Evolutionary conservation across 768 basidiomycete species (phyloP).

Genomic region (Lactarius quietus): DNA sequence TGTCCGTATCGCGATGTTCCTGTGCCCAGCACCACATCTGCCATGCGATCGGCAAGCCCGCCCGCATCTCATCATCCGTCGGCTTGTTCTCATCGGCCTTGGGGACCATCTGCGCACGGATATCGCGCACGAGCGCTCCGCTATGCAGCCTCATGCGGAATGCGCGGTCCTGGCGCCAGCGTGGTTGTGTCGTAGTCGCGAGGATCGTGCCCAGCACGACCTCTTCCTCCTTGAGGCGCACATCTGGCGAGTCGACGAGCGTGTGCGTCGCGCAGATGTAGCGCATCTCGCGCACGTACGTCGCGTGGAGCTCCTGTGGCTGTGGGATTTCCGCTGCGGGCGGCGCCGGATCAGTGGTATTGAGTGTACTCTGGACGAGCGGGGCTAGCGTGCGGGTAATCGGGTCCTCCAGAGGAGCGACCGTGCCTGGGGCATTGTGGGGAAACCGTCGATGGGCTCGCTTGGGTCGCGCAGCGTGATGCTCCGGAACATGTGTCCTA

Average conservation of each 20-base stretch:
- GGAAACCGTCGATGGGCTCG: conserved; percentile 22
- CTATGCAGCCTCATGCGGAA: conserved; percentile 62
- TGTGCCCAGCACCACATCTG: conserved; percentile 58
- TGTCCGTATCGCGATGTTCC: conserved; percentile 30
- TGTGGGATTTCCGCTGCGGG: neutral
- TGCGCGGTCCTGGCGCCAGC: conserved; percentile 56
- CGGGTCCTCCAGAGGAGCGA: neutral
- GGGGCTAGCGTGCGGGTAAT: conserved; percentile 12
- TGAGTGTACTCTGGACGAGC: neutral
- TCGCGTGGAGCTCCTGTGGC: conserved; percentile 37
- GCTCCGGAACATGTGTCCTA: conserved; percentile 67
- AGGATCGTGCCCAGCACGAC: conserved; percentile 72
- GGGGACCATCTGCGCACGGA: conserved; percentile 38
- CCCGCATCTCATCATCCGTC: conserved; percentile 29
- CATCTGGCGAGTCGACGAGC: conserved; percentile 52
- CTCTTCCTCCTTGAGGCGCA: conserved; percentile 65
- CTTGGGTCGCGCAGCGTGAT: conserved; percentile 46
- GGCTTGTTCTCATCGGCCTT: neutral
- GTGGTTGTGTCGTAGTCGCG: conserved; percentile 59
- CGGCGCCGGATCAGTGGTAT: neutral
- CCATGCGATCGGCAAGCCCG: conserved; percentile 55
- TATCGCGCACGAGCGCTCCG: conserved; percentile 47
- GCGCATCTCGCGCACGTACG: conserved; percentile 60
- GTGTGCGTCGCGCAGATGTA: conserved; percentile 71
- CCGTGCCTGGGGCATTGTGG: neutral